Conservation (phyloP, 2,329 filamentous ascomycete species). For the Hypoxylon sp. region DNA sequence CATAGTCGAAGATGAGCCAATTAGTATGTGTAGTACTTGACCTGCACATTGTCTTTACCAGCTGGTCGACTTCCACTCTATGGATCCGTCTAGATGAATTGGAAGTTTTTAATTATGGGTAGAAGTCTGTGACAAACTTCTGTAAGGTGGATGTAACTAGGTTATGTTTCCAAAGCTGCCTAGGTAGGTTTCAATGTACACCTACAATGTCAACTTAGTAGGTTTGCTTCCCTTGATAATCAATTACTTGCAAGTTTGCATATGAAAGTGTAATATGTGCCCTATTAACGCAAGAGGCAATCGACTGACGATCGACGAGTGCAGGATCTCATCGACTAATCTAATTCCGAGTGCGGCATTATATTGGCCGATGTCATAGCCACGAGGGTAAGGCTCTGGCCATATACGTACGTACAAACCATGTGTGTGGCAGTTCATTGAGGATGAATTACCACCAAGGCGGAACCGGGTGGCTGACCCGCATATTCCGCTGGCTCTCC, state of each 20-base stretch:
- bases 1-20: conserved; percentile 1
- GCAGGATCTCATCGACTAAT: conserved; percentile 1
- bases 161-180: neutral
- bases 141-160: neutral
- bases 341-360: conserved; percentile 3
- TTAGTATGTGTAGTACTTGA: conserved; percentile 1
- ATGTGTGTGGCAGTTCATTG: conserved; percentile 14
- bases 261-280: neutral
- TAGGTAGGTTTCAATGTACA: neutral
- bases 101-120: conserved; percentile 9
- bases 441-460: conserved; percentile 15
- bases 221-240: conserved; percentile 11
- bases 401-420: conserved; percentile 20
- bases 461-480: conserved; percentile 21
- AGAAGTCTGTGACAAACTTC: neutral
- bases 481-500: conserved; percentile 21
- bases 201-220: conserved; percentile 1
- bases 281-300: neutral
- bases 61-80: neutral
- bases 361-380: neutral
- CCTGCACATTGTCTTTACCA: neutral
- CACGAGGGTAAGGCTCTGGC: neutral
- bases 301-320: conserved; percentile 5
- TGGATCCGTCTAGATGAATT: neutral
- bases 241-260: neutral